These are phyloP conservation scores for Actinidia arguta DNA, from an alignment of 179 eudicot genomes.

Conservation along the genomic window DNA sequence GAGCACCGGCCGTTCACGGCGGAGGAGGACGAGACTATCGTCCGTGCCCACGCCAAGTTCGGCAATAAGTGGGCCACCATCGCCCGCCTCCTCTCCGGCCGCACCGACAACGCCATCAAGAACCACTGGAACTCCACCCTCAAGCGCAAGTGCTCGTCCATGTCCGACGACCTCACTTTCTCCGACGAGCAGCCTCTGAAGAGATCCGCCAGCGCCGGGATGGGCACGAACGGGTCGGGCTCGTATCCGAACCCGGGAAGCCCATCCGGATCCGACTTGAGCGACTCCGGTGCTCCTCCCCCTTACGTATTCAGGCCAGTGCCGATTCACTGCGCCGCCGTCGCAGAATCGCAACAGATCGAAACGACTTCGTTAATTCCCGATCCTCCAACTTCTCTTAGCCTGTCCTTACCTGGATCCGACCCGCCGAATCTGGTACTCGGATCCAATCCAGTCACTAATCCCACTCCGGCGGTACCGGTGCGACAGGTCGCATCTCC, in stretches of 20 bases:
- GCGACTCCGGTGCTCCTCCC: constrained; percentile 31
- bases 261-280: constrained; percentile 39
- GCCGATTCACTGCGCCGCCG: not conserved
- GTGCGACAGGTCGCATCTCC: not conserved
- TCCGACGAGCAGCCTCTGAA: constrained; percentile 20
- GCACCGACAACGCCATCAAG: constrained; percentile 60
- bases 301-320: not conserved
- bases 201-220: constrained; percentile 33
- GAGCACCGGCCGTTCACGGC: constrained; percentile 47
- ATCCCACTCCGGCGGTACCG: not conserved
- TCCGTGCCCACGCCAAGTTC: constrained; percentile 39
- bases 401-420: constrained; percentile 19
- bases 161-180: not conserved
- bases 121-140: constrained; percentile 62
- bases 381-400: constrained; percentile 36
- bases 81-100: constrained; percentile 41
- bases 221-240: constrained; percentile 18
- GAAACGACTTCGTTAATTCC: constrained; percentile 23
- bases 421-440: not conserved
- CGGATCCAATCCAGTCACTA: not conserved
- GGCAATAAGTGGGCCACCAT: constrained; percentile 62
- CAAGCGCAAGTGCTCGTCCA: constrained; percentile 34
- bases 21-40: constrained; percentile 51
- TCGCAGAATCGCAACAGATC: not conserved
- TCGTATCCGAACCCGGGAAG: constrained; percentile 20